Evolutionary conservation across 202 grass and related monocot genomes (phyloP).

Genomic region (Sporobolus alterniflorus): DNA sequence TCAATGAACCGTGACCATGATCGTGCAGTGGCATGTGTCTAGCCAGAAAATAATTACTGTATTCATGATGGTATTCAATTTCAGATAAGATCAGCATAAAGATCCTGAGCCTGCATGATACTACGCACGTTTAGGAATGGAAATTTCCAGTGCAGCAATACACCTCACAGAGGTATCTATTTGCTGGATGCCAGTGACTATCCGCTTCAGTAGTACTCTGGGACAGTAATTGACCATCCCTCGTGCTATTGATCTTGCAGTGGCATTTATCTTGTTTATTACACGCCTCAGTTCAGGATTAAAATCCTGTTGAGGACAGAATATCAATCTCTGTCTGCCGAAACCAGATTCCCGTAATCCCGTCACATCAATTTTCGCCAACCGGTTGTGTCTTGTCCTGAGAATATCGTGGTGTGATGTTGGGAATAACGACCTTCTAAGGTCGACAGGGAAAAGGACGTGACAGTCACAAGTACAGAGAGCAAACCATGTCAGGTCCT

Average conservation of each 20-base stretch:
- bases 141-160: not conserved
- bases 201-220: not conserved
- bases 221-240: not conserved
- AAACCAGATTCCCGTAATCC: too few relatives aligned
- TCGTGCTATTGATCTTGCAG: not conserved
- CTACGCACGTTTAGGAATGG: not conserved
- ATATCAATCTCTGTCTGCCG: too few relatives aligned
- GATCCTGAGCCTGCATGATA: not conserved
- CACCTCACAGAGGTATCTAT: not conserved
- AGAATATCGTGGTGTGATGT: not conserved
- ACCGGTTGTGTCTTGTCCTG: too few relatives aligned
- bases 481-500: not conserved
- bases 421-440: not conserved
- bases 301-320: not conserved
- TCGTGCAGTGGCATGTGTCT: not conserved
- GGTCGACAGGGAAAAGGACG: constrained; percentile 17
- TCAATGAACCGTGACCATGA: not conserved
- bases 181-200: not conserved
- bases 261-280: not conserved
- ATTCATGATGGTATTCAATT: not conserved
- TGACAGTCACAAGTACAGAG: not conserved
- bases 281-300: not conserved
- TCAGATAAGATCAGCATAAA: not conserved
- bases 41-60: not conserved
- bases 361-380: too few relatives aligned